These are phyloP conservation scores for Clavaria fumosa DNA, from an alignment of 768 basidiomycete genomes.

Conservation along the genomic window DNA sequence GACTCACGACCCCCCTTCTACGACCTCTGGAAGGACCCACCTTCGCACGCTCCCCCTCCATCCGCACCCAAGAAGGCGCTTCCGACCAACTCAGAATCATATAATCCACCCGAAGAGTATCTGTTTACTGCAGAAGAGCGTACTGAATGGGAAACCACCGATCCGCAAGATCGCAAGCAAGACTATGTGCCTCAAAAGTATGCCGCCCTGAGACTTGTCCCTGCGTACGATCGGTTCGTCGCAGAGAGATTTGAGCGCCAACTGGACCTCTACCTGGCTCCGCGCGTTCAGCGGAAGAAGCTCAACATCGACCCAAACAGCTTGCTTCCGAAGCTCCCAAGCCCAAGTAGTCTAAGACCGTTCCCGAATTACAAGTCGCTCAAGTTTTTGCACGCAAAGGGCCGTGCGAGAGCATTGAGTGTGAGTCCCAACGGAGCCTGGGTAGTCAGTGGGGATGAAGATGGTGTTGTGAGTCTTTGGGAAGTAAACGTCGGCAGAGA, in stretches of 20 bases:
- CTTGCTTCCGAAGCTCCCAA: constrained; percentile 87
- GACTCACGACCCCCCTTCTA: constrained; percentile 54
- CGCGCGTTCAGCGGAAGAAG: constrained; percentile 73
- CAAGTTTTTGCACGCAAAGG: constrained; percentile 47
- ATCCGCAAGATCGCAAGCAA: constrained; percentile 79
- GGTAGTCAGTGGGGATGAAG: constrained; percentile 85
- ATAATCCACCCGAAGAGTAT: constrained; percentile 97
- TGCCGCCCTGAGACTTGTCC: constrained; percentile 72
- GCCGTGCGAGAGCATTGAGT: constrained; percentile 58
- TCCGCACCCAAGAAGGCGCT: constrained; percentile 85
- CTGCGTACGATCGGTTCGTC: constrained; percentile 83
- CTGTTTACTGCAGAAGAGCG: constrained; percentile 73
- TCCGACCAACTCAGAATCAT: constrained; percentile 91
- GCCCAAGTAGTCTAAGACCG: constrained; percentile 78
- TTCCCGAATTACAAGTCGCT: constrained; percentile 84
- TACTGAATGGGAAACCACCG: constrained; percentile 65
- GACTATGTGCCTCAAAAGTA: constrained; percentile 85
- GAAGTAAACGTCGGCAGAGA: constrained; percentile 83
- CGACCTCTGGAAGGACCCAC: constrained; percentile 74
- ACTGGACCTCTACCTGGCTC: constrained; percentile 92
- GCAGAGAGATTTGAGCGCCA: constrained; percentile 89
- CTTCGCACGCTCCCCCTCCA: constrained; percentile 74
- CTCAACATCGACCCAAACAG: constrained; percentile 86
- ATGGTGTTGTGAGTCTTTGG: constrained; percentile 78
- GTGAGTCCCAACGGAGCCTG: constrained; percentile 83